A percentile compares a stretch with the other conserved stretches of the same genome.
Conservation (phyloP, 2,329 filamentous ascomycete genomes). For the Colletotrichum noveboracense region DNA sequence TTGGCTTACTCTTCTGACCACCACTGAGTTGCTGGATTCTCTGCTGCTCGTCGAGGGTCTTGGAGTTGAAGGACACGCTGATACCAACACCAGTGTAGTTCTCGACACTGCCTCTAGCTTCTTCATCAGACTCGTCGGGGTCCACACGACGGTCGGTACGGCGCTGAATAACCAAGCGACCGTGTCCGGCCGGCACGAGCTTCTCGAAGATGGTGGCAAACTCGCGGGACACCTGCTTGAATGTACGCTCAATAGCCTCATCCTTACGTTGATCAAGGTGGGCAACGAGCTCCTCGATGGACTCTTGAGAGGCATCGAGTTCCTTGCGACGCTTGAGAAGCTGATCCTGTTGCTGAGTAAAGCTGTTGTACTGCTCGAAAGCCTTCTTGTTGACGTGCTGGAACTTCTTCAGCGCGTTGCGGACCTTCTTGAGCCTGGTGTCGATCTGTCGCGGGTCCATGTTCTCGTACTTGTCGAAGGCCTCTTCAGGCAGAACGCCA, state of each 20-base stretch:
- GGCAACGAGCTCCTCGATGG: conserved; percentile 90
- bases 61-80: conserved; percentile 97
- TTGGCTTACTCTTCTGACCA: conserved; percentile 87
- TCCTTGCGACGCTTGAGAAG: conserved; percentile 85
- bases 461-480: conserved; percentile 88
- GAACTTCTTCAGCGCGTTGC: conserved; percentile 93
- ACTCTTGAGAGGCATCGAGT: conserved; percentile 82
- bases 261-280: conserved; percentile 96
- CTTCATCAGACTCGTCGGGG: conserved; percentile 71
- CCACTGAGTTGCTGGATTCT: conserved; percentile 96
- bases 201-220: conserved; percentile 94
- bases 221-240: conserved; percentile 95
- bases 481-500: conserved; percentile 91
- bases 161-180: conserved; percentile 90
- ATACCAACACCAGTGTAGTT: conserved; percentile 97
- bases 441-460: conserved; percentile 75
- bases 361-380: conserved; percentile 98
- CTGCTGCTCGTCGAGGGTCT: conserved; percentile 93
- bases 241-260: conserved; percentile 96
- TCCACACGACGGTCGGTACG: conserved; percentile 73
- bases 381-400: conserved; percentile 99
- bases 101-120: conserved; percentile 76
- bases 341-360: conserved; percentile 89
- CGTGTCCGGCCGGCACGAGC: conserved; percentile 91
- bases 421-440: conserved; percentile 84